phyloP scores from a whole-genome alignment of 495 filamentous ascomycete species.

The Opeltia flavorubescens region DNA sequence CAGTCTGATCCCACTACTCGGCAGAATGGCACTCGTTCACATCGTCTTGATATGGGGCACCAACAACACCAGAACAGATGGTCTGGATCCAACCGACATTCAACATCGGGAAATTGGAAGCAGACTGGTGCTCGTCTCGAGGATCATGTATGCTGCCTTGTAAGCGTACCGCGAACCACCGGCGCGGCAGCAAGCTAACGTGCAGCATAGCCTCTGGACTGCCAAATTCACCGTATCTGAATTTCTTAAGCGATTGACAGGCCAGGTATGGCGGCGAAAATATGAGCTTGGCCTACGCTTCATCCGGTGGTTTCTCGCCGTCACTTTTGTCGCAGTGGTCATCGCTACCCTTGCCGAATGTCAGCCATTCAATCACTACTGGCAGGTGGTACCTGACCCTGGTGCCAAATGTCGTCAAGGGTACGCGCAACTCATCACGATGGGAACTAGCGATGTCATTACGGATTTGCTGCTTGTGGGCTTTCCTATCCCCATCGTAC shows the following conservation, averaged over 20 bases:
- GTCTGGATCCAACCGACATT: slow-evolving; percentile 29
- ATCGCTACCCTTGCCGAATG: slow-evolving; percentile 77
- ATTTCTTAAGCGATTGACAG: slow-evolving; percentile 71
- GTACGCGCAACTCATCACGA: slow-evolving; percentile 72
- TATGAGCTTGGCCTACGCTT: slow-evolving; percentile 51
- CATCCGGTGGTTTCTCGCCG: slow-evolving; percentile 58
- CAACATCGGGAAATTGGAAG: slow-evolving; percentile 33
- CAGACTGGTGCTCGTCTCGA: slow-evolving; percentile 35
- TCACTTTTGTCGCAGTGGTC: slow-evolving; percentile 66
- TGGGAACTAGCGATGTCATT: slow-evolving; percentile 73
- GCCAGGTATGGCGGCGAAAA: slow-evolving; percentile 52
- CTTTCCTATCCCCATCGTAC: slow-evolving; percentile 78
- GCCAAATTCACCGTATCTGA: slow-evolving; percentile 83
- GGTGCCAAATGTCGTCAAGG: slow-evolving; percentile 71
- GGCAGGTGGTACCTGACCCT: slow-evolving; percentile 84
- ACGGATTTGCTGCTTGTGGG: slow-evolving; percentile 77
- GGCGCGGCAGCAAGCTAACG: slow-evolving; percentile 4
- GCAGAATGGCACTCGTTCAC: slow-evolving; percentile 79
- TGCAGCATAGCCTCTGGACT: slow-evolving; percentile 62
- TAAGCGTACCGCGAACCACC: slow-evolving; percentile 21
- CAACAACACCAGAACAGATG: slow-evolving; percentile 50
- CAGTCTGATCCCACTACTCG: slow-evolving; percentile 63
- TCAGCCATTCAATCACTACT: slow-evolving; percentile 70
- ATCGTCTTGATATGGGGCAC: slow-evolving; percentile 72
- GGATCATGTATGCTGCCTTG: slow-evolving; percentile 45